Conservation (phyloP, 2,329 filamentous ascomycete genomes). For the Cladosporium oxysporum region DNA sequence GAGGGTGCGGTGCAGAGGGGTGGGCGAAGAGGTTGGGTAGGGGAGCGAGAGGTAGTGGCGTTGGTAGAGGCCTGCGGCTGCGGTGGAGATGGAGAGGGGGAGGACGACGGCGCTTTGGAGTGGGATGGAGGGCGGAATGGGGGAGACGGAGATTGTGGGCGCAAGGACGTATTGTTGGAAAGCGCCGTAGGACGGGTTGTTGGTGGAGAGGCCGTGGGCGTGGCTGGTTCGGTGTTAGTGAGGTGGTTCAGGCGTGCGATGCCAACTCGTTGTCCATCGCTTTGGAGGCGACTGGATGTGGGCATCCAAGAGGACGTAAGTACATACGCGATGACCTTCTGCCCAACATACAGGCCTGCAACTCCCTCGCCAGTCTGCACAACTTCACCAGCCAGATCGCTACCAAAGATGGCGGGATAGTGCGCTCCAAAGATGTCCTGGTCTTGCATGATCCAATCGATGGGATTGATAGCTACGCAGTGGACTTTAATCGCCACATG, state of each 20-base stretch:
- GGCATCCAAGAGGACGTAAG: not conserved
- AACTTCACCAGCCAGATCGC: slow-evolving; percentile 33
- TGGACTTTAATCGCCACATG: slow-evolving; percentile 44
- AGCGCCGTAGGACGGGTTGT: slow-evolving; percentile 22
- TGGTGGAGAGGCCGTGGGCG: slow-evolving; percentile 21
- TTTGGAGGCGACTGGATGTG: not conserved
- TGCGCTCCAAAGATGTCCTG: slow-evolving; percentile 37
- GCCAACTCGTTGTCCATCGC: not conserved
- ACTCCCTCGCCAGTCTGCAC: slow-evolving; percentile 33
- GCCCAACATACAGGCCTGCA: slow-evolving; percentile 40
- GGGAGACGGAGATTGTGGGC: slow-evolving; percentile 18
- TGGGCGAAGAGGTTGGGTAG: slow-evolving; percentile 13
- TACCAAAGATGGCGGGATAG: slow-evolving; percentile 29
- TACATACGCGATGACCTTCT: slow-evolving; percentile 46
- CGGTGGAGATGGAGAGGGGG: slow-evolving; percentile 28
- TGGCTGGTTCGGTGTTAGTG: not conserved
- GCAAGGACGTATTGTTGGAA: slow-evolving; percentile 27
- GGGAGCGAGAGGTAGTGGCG: slow-evolving; percentile 21
- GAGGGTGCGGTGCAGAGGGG: slow-evolving; percentile 37
- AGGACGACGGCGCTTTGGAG: slow-evolving; percentile 27
- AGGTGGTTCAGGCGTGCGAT: not conserved
- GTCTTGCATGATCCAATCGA: slow-evolving; percentile 42
- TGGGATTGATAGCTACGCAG: slow-evolving; percentile 42
- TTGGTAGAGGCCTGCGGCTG: slow-evolving; percentile 26
- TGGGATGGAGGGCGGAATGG: slow-evolving; percentile 23